Evolutionary conservation across 148 eudicot genomes (phyloP).

Genomic region (Spergularia bocconei): DNA sequence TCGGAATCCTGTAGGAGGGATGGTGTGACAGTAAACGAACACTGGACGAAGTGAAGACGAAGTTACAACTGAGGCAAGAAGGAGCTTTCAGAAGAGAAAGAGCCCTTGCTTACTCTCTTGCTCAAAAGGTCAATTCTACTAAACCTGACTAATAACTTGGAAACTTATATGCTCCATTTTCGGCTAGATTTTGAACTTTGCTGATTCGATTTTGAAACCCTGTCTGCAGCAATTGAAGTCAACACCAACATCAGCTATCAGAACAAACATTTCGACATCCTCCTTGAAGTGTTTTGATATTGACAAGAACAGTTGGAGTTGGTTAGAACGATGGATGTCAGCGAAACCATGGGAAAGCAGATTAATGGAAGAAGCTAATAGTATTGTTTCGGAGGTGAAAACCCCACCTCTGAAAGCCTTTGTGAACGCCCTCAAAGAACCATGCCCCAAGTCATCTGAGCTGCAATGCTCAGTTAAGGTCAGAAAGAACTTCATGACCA

Average conservation of each 20-base stretch:
- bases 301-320: conserved; percentile 80
- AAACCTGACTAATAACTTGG: not conserved
- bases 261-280: conserved; percentile 36
- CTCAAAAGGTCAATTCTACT: conserved; percentile 63
- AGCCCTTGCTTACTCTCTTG: conserved; percentile 84
- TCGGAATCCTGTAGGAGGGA: conserved; percentile 58
- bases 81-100: conserved; percentile 92
- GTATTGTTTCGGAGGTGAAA: conserved; percentile 36
- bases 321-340: conserved; percentile 98
- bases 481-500: conserved; percentile 65
- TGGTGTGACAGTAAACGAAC: conserved; percentile 96
- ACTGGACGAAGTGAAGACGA: conserved; percentile 65
- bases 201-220: not conserved
- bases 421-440: conserved; percentile 23
- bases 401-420: conserved; percentile 55
- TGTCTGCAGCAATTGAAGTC: conserved; percentile 53
- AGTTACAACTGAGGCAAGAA: conserved; percentile 88
- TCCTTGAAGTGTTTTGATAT: conserved; percentile 43
- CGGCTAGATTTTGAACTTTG: not conserved
- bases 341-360: conserved; percentile 95
- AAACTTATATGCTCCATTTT: not conserved
- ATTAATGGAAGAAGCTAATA: conserved; percentile 65
- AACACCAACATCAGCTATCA: conserved; percentile 37
- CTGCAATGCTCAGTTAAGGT: conserved; percentile 48
- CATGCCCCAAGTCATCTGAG: conserved; percentile 48